Base-by-base conservation (phyloP, 2,329 filamentous ascomycete species). In the Aspergillus brunneoviolaceus region DNA sequence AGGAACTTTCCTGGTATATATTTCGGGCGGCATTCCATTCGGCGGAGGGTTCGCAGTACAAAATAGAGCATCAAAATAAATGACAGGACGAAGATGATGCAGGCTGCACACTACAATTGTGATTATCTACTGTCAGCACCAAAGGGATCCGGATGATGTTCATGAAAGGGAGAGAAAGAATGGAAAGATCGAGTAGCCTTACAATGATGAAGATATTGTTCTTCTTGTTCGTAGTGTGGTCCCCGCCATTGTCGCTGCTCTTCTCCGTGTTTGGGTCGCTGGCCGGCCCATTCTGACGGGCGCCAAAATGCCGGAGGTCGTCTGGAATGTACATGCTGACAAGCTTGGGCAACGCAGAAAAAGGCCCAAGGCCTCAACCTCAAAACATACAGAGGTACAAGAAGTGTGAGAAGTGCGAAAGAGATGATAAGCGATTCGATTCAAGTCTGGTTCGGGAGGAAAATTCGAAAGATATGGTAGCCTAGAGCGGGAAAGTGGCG, bases 1-100 rank as follows among this genome's bases (percentile, higher is more conserved):
- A 85, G 67, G 58, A 73, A 80, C 27, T 76, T 73, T 1, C 81
- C 82, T 4, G 84, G 81, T 23, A 85, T 74, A 59, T 81, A 81
- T 71, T 77, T 84, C 2, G 83, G 82, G 29, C 81, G 74, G 57
- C 72, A 77, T 61, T 82, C 73, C 53, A 73, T 73, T 57, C 72
- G 69, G 35, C 81, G 79, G 45, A 80, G 71, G 51, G 70, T 69
- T n/a, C 80, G 79, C 19, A 78, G 67, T 51, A 73, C 61, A 52
- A 78, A 72, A 65, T 73, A 80, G 27, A 67, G 12, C 50, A 70
- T 62, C 21, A 73, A 49, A 21, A 73, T 63, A 27, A 74, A 56
- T 27, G 74, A 62, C 29, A 75, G 57, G 25, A 69, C 54, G 52
- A 77, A 72, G 51, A 76, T 66, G 39, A 78, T 67, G 49, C 62